phyloP scores from a whole-genome alignment of 2,329 filamentous ascomycete species.

The Neopestalotiopsis sp. region DNA sequence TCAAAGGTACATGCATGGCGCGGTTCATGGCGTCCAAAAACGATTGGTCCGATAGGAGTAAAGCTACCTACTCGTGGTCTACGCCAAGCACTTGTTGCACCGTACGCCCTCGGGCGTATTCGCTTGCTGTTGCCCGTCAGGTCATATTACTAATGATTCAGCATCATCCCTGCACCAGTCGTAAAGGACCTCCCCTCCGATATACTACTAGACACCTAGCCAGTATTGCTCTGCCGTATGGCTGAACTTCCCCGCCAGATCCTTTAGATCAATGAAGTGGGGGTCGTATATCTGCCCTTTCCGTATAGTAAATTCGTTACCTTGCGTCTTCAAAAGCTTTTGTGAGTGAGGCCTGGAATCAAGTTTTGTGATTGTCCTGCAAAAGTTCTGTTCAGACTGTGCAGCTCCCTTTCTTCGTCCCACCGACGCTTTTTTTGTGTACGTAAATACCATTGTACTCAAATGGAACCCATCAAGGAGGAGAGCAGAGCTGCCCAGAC shows the following conservation, averaged over 20 bases:
- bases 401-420: background rate
- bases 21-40: too few species aligned
- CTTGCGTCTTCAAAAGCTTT: background rate
- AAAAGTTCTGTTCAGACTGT: background rate
- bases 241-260: conserved; percentile 14
- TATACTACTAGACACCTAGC: background rate
- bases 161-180: background rate
- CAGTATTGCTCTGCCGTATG: conserved; percentile 10
- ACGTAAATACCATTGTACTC: too few species aligned
- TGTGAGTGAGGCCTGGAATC: background rate
- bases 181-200: background rate
- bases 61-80: too few species aligned
- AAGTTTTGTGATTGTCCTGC: too few species aligned
- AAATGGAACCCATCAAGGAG: background rate
- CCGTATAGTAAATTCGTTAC: background rate
- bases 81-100: background rate
- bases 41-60: too few species aligned
- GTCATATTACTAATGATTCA: conserved; percentile 6
- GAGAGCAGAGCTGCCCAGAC: background rate
- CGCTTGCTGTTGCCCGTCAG: background rate
- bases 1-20: too few species aligned
- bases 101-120: background rate
- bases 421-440: too few species aligned
- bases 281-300: background rate
- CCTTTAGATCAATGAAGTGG: background rate